Evolutionary conservation across 305 asterid genomes (phyloP).

Genomic region (Fraxinus sp.): DNA sequence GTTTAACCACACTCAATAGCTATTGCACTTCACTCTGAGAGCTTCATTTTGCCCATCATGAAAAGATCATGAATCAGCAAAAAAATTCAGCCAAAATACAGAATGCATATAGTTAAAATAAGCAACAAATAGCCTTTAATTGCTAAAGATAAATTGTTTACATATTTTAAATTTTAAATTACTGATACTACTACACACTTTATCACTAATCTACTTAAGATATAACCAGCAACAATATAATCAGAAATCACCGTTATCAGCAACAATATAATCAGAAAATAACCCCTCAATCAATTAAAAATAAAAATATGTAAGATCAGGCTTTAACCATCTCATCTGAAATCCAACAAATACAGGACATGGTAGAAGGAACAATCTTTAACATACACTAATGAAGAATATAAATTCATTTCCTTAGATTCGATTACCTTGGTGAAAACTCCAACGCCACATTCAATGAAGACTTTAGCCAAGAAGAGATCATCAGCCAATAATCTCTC

Average conservation of each 20-base stretch:
- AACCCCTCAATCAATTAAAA: not conserved
- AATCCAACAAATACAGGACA: not conserved
- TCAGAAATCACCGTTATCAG: not conserved
- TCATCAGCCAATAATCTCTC: slow-evolving; percentile 96
- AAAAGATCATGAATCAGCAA: not conserved
- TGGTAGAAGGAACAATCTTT: not conserved
- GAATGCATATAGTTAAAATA: not conserved
- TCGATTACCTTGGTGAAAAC: slow-evolving; percentile 79
- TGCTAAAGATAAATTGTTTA: not conserved
- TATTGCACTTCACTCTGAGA: not conserved
- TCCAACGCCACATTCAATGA: slow-evolving; percentile 92
- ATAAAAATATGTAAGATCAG: not conserved
- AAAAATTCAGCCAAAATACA: not conserved
- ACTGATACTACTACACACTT: not conserved
- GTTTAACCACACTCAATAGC: not conserved
- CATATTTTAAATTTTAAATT: not conserved
- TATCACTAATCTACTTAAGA: not conserved
- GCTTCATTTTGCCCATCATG: not conserved
- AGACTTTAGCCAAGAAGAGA: slow-evolving; percentile 79
- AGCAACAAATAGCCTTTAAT: not conserved
- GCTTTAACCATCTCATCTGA: not conserved
- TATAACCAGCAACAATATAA: not conserved
- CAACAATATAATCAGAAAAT: not conserved
- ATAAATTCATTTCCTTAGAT: not conserved
- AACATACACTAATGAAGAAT: not conserved